Base-by-base conservation (phyloP, 306 rosid genomes). In the Hylodesmum podocarpum region DNA sequence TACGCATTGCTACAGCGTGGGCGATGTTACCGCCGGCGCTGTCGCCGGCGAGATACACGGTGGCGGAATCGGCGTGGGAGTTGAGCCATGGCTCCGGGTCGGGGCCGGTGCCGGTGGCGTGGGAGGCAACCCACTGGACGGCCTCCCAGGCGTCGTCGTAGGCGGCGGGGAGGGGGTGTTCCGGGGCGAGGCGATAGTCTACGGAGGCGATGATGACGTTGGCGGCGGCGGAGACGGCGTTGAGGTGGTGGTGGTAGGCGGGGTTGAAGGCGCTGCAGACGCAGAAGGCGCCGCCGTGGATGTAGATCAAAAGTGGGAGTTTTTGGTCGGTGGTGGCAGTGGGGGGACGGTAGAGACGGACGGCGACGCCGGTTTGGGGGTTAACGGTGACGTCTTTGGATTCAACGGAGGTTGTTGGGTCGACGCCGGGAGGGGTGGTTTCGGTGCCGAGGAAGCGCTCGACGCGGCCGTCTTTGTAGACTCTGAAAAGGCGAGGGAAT, bases 211-310 rank as follows among this genome's bases (percentile, higher is more conserved):
- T 70, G 10, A 87, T 71, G 7, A 63, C 84, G 72, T 85, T 84
- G 3, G 89, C 87, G 1, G 51, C n/a, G 19, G 88, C 58, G 5
- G 76, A 73, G 11, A 91, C 3, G 18, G 25, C 9, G 73, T 77
- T 85, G 44, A 87, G 66, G 67, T 87, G 83, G 69, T 8, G 15
- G 69, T 87, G 90, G 85, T 80, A 88, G 31, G 36, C 12, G 0
- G 84, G 81, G 21, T 83, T 84, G 70, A 14, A 83, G 8, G 91
- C 81, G 14, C 85, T 0, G 74, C 83, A 80, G 65, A 85, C 13
- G 76, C 86, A 81, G 80, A 89, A 89, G 11, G 85, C 92, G 3
- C 94, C 93, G 14, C 94, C 97, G 71, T 88, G 95, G 66, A 83
- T 70, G 91, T 91, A 91, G 47, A 91, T 43, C 0, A 91, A 79